phyloP scores from a whole-genome alignment of 2,329 filamentous ascomycete species.

The Pyrenophora graminea region DNA sequence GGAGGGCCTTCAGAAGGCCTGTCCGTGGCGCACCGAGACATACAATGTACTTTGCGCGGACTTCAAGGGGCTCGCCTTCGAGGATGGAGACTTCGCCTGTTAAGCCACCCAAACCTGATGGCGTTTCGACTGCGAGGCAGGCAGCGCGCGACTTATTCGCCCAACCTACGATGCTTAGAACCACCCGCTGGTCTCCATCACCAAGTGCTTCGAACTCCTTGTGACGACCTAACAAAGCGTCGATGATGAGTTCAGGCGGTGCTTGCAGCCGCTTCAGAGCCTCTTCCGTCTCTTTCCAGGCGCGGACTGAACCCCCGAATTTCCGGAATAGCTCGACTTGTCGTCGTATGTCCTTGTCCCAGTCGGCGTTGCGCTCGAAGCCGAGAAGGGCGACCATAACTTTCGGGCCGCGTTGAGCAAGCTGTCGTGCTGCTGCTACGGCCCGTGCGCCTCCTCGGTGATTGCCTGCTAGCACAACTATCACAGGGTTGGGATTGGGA shows the following conservation, averaged over 20 bases:
- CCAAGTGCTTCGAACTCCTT: conserved; percentile 87
- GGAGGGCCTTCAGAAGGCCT: conserved; percentile 78
- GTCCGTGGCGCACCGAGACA: conserved; percentile 85
- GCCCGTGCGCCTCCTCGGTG: conserved; percentile 86
- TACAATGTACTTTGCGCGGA: conserved; percentile 81
- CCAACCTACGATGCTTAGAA: conserved; percentile 91
- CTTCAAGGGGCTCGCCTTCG: conserved; percentile 78
- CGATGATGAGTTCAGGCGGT: conserved; percentile 79
- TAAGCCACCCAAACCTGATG: conserved; percentile 82
- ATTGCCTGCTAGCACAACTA: conserved; percentile 90
- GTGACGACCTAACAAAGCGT: conserved; percentile 84
- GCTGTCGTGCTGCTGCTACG: conserved; percentile 81
- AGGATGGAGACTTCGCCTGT: conserved; percentile 62
- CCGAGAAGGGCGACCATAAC: conserved; percentile 84
- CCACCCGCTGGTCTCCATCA: conserved; percentile 78
- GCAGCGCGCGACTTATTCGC: conserved; percentile 84
- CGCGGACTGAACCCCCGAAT: conserved; percentile 74
- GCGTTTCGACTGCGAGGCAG: conserved; percentile 86
- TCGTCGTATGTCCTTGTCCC: conserved; percentile 77
- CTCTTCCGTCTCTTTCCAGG: conserved; percentile 62
- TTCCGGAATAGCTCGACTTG: conserved; percentile 84
- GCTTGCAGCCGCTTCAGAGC: conserved; percentile 61
- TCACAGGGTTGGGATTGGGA: conserved; percentile 57
- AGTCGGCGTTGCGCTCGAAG: conserved; percentile 78
- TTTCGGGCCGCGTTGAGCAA: conserved; percentile 80